Evolutionary conservation across 2,329 filamentous ascomycete species (phyloP), one percentile per base, ranked within the genome.

Genomic region (Aspergillus latus): DNA sequence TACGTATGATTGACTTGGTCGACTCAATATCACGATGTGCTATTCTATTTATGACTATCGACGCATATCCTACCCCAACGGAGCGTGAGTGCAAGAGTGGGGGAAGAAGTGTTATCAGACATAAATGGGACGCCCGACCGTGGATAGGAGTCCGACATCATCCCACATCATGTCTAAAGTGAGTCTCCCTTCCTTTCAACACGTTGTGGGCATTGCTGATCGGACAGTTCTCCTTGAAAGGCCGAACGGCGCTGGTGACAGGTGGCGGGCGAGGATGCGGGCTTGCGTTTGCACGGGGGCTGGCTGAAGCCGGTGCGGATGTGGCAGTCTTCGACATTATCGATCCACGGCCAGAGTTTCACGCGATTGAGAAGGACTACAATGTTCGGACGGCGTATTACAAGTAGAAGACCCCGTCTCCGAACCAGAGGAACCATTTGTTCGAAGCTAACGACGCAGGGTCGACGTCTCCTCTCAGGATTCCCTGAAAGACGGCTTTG

Each of bases 301-400:
- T 79, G 1, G 76, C 76, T 15, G 77, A 79, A 65, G 76, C 74
- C 15, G 77, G 76, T 1, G 77, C 76, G 5, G 66, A 79, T 56
- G 67, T 79, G 13, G 76, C 74, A 13, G 69, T 80, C 39, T 79
- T 80, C 58, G 77, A 81, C 58, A 64, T 80, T 11, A 76, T 79
- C 51, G 67, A 72, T 16, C 77, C 72, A 0, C 69, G 68, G 0
- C 57, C 66, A 0, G 73, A 64, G 7, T 78, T 80, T 44, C 62
- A 74, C 43, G 68, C 72, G 4, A 74, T 81, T 21, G 67, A 72
- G 15, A 74, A 73, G 28, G 72, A 74, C 3, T 75, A 69, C 51
- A 71, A 72, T 6, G 75, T 82, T 15, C 74, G 71, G 30, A 75
- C 74, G 0, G 70, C 68, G 11, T 70, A 72, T 47, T 80, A 80